A percentile compares a stretch with the other conserved stretches of the same genome.
Conservation (phyloP, 148 eudicot genomes). For the Polygonum aviculare region DNA sequence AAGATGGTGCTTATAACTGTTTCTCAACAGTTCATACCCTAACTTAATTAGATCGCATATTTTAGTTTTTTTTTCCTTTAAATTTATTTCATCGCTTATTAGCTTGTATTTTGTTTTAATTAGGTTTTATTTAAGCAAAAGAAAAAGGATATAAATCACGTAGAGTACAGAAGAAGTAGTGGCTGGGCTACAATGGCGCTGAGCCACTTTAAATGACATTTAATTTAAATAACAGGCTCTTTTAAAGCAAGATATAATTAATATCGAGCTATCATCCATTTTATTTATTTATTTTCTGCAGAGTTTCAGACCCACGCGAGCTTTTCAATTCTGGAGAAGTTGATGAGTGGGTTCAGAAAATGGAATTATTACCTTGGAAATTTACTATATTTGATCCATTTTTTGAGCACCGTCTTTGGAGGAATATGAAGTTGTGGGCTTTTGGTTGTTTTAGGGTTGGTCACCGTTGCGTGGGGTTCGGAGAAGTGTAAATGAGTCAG, state of each 20-base stretch:
- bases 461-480: background rate
- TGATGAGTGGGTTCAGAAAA: no score
- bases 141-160: background rate
- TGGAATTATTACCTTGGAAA: background rate
- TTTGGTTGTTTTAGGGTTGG: background rate
- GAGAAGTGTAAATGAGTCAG: background rate
- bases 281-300: background rate
- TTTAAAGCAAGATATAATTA: no score
- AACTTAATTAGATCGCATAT: no score
- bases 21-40: background rate
- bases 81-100: no score
- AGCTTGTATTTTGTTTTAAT: no score
- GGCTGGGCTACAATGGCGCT: constrained; percentile 4
- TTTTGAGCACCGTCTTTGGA: no score
- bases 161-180: background rate
- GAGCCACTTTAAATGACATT: background rate
- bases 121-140: no score
- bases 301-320: background rate
- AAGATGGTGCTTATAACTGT: background rate
- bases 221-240: background rate
- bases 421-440: background rate
- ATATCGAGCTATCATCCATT: background rate
- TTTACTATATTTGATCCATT: background rate
- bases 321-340: no score
- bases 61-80: no score